phyloP scores from a whole-genome alignment of 768 basidiomycete species.

The Boletus speciosus region DNA sequence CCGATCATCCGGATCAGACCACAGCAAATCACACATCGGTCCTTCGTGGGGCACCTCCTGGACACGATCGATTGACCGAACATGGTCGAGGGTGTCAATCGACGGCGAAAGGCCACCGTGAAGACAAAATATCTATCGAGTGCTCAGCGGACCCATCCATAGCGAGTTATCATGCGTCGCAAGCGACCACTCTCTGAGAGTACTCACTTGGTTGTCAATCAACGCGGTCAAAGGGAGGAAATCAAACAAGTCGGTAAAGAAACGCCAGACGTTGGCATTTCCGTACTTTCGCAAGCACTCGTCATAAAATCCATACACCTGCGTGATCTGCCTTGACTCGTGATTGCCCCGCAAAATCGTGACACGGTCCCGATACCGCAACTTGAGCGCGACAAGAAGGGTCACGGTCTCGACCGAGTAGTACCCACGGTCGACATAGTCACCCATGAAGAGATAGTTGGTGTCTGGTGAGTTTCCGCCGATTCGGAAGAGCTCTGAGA shows the following conservation, averaged over 20 bases:
- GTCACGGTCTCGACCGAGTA: conserved; percentile 99
- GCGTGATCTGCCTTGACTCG: conserved; percentile 98
- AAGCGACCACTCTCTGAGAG: background rate
- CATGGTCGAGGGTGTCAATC: conserved; percentile 99
- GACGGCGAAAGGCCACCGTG: conserved; percentile 98
- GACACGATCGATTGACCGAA: conserved; percentile 96
- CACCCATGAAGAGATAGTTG: conserved; percentile 99
- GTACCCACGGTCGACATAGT: conserved; percentile 99
- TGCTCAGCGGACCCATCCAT: conserved; percentile 5
- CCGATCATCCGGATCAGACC: conserved; percentile 99
- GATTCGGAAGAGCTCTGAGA: conserved; percentile 97
- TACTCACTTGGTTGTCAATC: conserved; percentile 96
- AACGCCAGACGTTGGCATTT: conserved; percentile 99
- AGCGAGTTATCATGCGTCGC: conserved; percentile 1
- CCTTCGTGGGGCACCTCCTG: conserved; percentile 99
- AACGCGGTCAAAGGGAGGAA: conserved; percentile 95
- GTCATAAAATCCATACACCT: conserved; percentile 99
- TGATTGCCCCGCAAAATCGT: conserved; percentile 98
- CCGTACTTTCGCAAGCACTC: conserved; percentile 99
- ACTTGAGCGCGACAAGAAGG: conserved; percentile 92
- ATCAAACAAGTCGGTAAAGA: conserved; percentile 98
- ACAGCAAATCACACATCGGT: conserved; percentile 98
- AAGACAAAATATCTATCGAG: conserved; percentile 89
- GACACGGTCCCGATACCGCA: conserved; percentile 96
- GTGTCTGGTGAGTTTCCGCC: conserved; percentile 99